Percentiles rank a stretch among this genome's conserved stretches.
phyloP scores from a whole-genome alignment of 768 basidiomycete genomes.

The Mycena epipterygia region DNA sequence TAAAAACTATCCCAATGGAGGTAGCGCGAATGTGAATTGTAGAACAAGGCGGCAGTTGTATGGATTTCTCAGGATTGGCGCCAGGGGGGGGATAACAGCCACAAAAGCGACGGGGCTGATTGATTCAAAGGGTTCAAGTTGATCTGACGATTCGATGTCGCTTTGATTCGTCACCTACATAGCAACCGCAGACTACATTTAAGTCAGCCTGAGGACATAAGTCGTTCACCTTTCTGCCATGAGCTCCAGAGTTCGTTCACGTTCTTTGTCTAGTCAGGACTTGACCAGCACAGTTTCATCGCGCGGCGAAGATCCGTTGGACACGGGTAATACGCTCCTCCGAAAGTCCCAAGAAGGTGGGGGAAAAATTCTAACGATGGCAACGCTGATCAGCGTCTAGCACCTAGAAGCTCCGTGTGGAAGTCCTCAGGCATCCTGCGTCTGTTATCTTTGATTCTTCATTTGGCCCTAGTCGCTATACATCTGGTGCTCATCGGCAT shows the following conservation, averaged over 20 bases:
- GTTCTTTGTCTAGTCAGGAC: slow-evolving; percentile 1
- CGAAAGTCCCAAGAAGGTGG: neutral
- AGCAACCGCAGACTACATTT: slow-evolving; percentile 1
- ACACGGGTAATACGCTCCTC: neutral
- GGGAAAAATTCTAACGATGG: neutral
- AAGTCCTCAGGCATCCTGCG: neutral
- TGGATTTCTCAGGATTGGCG: too few relatives aligned
- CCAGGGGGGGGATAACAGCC: too few relatives aligned
- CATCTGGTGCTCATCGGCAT: neutral
- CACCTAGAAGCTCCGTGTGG: neutral
- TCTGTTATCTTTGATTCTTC: neutral
- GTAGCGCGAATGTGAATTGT: too few relatives aligned
- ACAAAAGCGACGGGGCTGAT: neutral
- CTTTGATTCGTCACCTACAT: neutral
- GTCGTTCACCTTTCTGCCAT: neutral
- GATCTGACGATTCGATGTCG: neutral
- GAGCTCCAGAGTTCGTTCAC: neutral
- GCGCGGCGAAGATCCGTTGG: neutral
- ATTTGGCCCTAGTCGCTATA: neutral
- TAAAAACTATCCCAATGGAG: too few relatives aligned
- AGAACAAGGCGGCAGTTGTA: too few relatives aligned
- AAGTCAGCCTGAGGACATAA: neutral
- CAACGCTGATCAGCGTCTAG: slow-evolving; percentile 3
- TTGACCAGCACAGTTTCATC: neutral
- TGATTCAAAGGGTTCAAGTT: neutral